Evolutionary conservation across 2,329 filamentous ascomycete genomes (phyloP).

Genomic region (Apiospora malaysiana): DNA sequence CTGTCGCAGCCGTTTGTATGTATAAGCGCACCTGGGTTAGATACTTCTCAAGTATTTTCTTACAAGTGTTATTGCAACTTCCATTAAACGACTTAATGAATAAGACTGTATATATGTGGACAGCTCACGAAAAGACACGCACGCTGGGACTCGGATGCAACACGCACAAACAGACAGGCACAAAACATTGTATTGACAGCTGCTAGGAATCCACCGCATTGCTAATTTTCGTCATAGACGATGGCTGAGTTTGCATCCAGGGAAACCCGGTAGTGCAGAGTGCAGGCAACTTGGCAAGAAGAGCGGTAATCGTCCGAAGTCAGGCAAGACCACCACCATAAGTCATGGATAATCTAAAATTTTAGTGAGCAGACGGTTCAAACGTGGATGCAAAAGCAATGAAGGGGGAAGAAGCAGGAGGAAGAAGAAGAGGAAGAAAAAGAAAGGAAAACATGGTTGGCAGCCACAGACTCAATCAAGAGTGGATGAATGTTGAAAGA

Average conservation of each 20-base stretch:
- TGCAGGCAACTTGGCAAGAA: neutral
- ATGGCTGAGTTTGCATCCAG: constrained; percentile 4
- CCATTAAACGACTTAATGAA: neutral
- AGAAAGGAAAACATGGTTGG: too few species aligned
- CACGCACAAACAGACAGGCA: neutral
- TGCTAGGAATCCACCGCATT: neutral
- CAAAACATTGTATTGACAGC: constrained; percentile 1
- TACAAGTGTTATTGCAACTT: too few species aligned
- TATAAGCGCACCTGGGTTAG: too few species aligned
- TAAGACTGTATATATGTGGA: neutral
- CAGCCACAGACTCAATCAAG: neutral
- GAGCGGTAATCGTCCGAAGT: neutral
- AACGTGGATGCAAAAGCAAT: neutral
- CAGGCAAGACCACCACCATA: neutral
- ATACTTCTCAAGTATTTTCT: too few species aligned
- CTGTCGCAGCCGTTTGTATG: neutral
- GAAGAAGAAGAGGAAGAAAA: too few species aligned
- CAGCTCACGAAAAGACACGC: neutral
- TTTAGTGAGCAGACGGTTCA: neutral
- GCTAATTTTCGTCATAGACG: neutral
- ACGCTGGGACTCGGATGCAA: neutral
- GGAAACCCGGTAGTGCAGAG: neutral
- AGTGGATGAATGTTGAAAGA: neutral
- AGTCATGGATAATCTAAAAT: neutral
- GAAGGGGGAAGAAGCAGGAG: too few species aligned